Percentiles rank a stretch among this genome's conserved stretches.
phyloP scores from a whole-genome alignment of 768 basidiomycete species.

The Pisolithus microcarpus region DNA sequence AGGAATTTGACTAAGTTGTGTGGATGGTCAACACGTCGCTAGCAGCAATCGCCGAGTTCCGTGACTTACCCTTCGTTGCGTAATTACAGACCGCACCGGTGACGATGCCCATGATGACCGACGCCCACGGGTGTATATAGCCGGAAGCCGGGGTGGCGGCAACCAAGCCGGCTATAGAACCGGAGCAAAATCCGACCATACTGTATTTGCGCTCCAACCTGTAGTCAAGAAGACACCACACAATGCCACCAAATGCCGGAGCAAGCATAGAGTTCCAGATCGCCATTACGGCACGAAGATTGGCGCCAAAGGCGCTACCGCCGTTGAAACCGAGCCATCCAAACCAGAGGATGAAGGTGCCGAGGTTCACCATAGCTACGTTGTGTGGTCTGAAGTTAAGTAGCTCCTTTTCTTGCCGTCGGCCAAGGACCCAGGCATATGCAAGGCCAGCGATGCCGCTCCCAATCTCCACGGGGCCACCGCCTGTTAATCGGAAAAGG shows the following conservation, averaged over 20 bases:
- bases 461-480: conserved; percentile 83
- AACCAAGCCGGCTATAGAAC: conserved; percentile 83
- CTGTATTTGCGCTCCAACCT: conserved; percentile 75
- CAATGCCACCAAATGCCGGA: conserved; percentile 73
- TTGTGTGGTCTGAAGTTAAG: conserved; percentile 84
- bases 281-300: conserved; percentile 78
- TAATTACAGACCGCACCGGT: conserved; percentile 73
- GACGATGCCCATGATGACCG: conserved; percentile 68
- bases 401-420: conserved; percentile 63
- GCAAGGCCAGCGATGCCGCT: conserved; percentile 82
- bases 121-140: conserved; percentile 69
- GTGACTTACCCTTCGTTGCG: conserved; percentile 64
- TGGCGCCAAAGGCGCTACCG: conserved; percentile 82
- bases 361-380: conserved; percentile 74
- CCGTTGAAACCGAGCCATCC: conserved; percentile 91
- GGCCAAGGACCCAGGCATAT: conserved; percentile 81
- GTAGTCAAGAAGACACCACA: conserved; percentile 79
- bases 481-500: conserved; percentile 37
- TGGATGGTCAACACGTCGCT: conserved; percentile 15
- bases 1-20: conserved; percentile 52
- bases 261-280: conserved; percentile 87
- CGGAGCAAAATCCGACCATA: conserved; percentile 87
- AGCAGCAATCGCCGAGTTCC: not conserved
- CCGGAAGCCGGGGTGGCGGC: conserved; percentile 87
- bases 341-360: conserved; percentile 83